Base-by-base conservation (phyloP, 345 rosid genomes). In the Syzygium aromaticum region DNA sequence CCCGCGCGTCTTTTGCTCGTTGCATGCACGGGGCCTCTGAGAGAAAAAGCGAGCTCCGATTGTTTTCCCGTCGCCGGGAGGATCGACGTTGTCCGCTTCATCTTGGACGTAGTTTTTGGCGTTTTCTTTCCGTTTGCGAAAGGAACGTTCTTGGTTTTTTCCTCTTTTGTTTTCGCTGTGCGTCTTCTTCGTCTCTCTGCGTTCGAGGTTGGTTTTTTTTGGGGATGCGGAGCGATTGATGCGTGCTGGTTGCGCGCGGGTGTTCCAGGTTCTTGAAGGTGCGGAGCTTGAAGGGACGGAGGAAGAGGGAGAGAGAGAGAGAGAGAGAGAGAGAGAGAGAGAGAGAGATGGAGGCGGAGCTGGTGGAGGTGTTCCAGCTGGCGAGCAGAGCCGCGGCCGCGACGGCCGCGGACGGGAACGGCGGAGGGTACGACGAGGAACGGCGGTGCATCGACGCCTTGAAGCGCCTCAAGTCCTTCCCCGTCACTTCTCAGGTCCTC, bases 351-450 rank as follows among this genome's bases (percentile, higher is more conserved):
- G 91, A 87, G 93, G 91, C 89, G 88, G 91, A 93, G 91, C 43
- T 92, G 84, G 83, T 93, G 91, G 92, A 91, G 88, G 84, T 91
- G 88, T 93, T 90, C 53, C 90, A 90, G 52, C 88, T 49, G 33
- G 93, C 93, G 49, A 93, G 91, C 84, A 93, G 87, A 88, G 92
- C 93, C 1, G 94, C 93, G 8, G 94, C 92, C 61, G 93, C 92
- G 43, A 91, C 92, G 21, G 87, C 89, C 17, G 21, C 46, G 28
- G 54, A 88, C 4, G 88, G 53, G 46, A 90, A 86, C 16, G 89
- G 82, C 15, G 86, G 88, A 9, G 88, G 56, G 49, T 92, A 88
- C 19, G 89, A 88, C 30, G 92, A 93, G 86, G 93, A 90, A 15
- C 52, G 38, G 27, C 86, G 90, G 27, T 93, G 95, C 54, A 88